phyloP scores from a whole-genome alignment of 805 yeast genomes.

The Sungouiozyma intestinalis region DNA sequence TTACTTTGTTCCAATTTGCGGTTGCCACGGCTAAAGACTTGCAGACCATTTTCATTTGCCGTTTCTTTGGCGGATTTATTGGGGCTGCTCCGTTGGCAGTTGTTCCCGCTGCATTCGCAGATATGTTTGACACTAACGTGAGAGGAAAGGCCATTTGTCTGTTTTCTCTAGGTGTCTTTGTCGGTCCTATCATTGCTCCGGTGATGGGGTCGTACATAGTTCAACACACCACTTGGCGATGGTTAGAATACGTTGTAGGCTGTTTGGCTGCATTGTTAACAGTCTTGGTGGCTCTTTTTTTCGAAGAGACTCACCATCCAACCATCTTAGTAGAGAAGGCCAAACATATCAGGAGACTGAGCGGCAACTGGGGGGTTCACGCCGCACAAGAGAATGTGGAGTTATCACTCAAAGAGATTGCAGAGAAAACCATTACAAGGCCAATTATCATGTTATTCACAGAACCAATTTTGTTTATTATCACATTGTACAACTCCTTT shows the following conservation, averaged over 20 bases:
- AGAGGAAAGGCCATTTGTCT: conserved; percentile 74
- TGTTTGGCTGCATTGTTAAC: conserved; percentile 39
- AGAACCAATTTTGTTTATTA: conserved; percentile 63
- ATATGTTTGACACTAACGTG: conserved; percentile 51
- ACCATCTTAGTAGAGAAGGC: conserved; percentile 56
- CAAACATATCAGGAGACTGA: conserved; percentile 45
- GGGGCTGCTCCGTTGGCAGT: conserved; percentile 84
- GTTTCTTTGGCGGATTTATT: conserved; percentile 70
- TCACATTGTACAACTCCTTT: conserved; percentile 66
- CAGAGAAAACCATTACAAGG: conserved; percentile 51
- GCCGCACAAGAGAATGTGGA: conserved; percentile 65
- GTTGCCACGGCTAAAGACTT: conserved; percentile 66
- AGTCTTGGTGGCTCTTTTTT: conserved; percentile 31
- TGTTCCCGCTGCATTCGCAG: conserved; percentile 81
- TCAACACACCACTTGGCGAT: conserved; percentile 71
- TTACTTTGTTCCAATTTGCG: conserved; percentile 57
- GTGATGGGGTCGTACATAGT: conserved; percentile 62
- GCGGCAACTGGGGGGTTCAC: conserved; percentile 77
- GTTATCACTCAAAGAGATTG: conserved; percentile 47
- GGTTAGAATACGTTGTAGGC: conserved; percentile 67
- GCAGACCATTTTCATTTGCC: conserved; percentile 65
- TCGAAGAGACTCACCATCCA: conserved; percentile 66
- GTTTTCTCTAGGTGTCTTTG: conserved; percentile 63
- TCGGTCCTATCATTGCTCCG: conserved; percentile 81
- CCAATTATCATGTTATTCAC: conserved; percentile 56